Percentiles rank a stretch among this genome's conserved stretches.
Conservation (phyloP, 441 rosid species). For the Erysimum cheiri region DNA sequence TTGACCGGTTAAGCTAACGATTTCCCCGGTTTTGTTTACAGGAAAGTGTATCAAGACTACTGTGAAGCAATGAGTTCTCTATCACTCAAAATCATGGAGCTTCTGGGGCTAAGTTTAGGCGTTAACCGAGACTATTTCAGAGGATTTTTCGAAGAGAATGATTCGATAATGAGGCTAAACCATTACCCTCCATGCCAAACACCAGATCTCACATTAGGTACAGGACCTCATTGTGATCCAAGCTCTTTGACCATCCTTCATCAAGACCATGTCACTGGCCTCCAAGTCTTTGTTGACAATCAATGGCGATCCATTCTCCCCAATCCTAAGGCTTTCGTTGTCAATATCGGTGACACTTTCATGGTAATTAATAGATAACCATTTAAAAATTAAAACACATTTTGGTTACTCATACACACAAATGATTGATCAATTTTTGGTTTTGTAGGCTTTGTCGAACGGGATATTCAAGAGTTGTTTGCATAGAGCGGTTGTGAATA, state of each 20-base stretch:
- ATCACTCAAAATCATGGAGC: constrained; percentile 61
- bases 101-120: constrained; percentile 65
- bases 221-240: constrained; percentile 88
- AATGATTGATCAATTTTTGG: not conserved
- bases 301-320: constrained; percentile 66
- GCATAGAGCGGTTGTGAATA: constrained; percentile 75
- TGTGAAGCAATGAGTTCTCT: constrained; percentile 67
- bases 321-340: constrained; percentile 61
- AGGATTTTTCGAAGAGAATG: constrained; percentile 57
- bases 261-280: constrained; percentile 79
- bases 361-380: constrained; percentile 49
- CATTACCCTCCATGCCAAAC: constrained; percentile 73
- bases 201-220: constrained; percentile 63
- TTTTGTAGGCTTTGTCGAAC: constrained; percentile 63
- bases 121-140: constrained; percentile 51
- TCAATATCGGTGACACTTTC: constrained; percentile 83
- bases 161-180: constrained; percentile 73
- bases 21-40: constrained; percentile 32
- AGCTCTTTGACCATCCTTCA: constrained; percentile 77
- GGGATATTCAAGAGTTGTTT: constrained; percentile 73
- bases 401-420: constrained; percentile 9
- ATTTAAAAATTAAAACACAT: constrained; percentile 2
- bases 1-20: constrained; percentile 10
- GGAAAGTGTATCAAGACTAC: constrained; percentile 65
- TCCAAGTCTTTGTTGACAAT: constrained; percentile 58